Base-by-base conservation (phyloP, 2,329 filamentous ascomycete species). In the Aspergillus tanneri region DNA sequence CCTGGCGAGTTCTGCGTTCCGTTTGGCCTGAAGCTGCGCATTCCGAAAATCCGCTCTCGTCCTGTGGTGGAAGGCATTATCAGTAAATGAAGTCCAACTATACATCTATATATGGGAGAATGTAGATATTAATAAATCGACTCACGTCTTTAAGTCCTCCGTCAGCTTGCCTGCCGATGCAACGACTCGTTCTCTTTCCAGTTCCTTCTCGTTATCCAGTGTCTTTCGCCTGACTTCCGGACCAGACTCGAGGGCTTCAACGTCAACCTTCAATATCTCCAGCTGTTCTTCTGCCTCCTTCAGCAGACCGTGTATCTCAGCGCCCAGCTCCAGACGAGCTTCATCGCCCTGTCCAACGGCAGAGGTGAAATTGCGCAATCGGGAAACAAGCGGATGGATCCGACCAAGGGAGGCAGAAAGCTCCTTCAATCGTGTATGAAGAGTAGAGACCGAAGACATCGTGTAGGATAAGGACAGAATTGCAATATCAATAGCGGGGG, bases 211-310 rank as follows among this genome's bases (percentile, higher is more conserved):
- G 14, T 77, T 78, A 65, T 63, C 58, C 55, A 58, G 16, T n/a
- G 59, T 61, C 43, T 66, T 66, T 48, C 67, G 65, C 40, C 64
- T 57, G 16, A 54, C 62, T 42, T 64, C 64, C 16, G 57, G 66
- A 2, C 75, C 75, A 3, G 76, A 67, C 27, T 80, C 76, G 21
- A 90, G 71, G 59, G 89, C 89, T 52, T 87, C 81, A 22, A 89
- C 78, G 61, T 96, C 90, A 64, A 93, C 89, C 39, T 77, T 77
- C 25, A 96, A 65, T 14, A 93, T 70, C 67, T 95, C 91, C 55
- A 93, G 80, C 50, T 95, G 89, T 54, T 95, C 89, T 60, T 95
- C 85, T 41, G 87, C 82, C 48, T 88, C 85, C 58, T 88, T 86
- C 52, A 96, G 71, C 14, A 81, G 80, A 61, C 88, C 84, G 57